A percentile compares a stretch with the other conserved stretches of the same genome.
Conservation (phyloP, 768 basidiomycete species). For the Tulasnella sp. region DNA sequence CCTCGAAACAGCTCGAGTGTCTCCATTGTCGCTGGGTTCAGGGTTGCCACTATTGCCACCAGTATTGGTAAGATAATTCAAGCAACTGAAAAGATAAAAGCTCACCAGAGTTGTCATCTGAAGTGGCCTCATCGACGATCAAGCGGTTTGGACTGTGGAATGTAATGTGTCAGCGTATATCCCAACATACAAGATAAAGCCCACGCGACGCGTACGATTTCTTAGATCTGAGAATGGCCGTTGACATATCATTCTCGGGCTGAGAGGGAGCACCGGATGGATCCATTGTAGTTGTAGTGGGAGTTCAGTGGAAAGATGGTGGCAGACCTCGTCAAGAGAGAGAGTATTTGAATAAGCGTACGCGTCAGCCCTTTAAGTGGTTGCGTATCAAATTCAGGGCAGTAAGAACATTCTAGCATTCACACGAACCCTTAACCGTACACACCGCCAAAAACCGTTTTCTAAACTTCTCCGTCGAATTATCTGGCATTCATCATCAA, state of each 20-base stretch:
- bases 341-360: too few relatives aligned
- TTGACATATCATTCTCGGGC: conserved; percentile 82
- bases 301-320: neutral
- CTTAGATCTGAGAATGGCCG: conserved; percentile 92
- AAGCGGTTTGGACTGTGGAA: conserved; percentile 79
- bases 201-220: conserved; percentile 62
- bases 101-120: conserved; percentile 93
- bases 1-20: conserved; percentile 84
- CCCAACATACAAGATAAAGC: conserved; percentile 17
- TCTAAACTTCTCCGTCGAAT: too few relatives aligned
- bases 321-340: too few relatives aligned
- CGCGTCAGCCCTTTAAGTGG: too few relatives aligned
- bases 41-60: conserved; percentile 57
- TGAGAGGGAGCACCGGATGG: conserved; percentile 72
- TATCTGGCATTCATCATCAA: too few relatives aligned
- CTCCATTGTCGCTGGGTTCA: conserved; percentile 97
- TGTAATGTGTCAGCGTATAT: conserved; percentile 9
- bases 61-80: conserved; percentile 18
- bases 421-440: too few relatives aligned
- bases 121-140: conserved; percentile 85
- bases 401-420: too few relatives aligned
- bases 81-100: conserved; percentile 7
- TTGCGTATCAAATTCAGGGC: too few relatives aligned
- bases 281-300: conserved; percentile 29
- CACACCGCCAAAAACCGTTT: too few relatives aligned